Base-by-base conservation (phyloP, 1,139 yeast genomes). In the Wickerhamomyces sp. region DNA sequence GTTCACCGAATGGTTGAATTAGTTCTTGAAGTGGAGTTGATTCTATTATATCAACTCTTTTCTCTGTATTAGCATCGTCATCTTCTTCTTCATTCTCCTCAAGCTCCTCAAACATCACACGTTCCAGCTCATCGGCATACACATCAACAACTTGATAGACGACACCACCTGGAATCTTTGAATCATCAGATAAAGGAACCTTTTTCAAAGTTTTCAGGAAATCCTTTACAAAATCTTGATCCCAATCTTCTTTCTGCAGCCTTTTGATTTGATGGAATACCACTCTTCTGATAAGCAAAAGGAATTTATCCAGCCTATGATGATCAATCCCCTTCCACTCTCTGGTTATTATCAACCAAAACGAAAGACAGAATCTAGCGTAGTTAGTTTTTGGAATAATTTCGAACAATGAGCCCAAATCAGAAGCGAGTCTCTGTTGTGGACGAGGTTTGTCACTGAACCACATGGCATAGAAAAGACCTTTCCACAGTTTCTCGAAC, bases 401-500 rank as follows among this genome's bases (percentile, higher is more conserved):
- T 20, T 68, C 65, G 19, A 49, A 72, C 32, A 91, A 64, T 32
- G 62, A 68, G 0, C 93, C 95, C 43, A 91, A 65, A 33, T 75
- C 77, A 35, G 71, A 75, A 4, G 96, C 95, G 30, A 91, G 66
- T 40, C 80, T 66, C 58, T 88, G 95, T 61, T 91, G 98, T 20
- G 95, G 93, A 47, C 81, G 70, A 21, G 96, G 94, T 51, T 93
- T 75, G 60, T 91, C 98, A 55, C 95, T 76, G 61, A 83, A 87
- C 98, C 98, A 91, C 95, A 91, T 86, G 20, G 87, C 78, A 57
- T 70, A 91, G 60, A 82, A 91, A 32, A 91, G 68, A 9, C 97
- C 98, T 60, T 85, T 87, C 96, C 97, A 91, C 40, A 91, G 66
- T 58, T 89, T 88, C 48, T 83, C 83, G 48, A 78, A 68, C 42